Base-by-base conservation (phyloP, 140 eudicot genomes). In the Ambrosia hybrid region DNA sequence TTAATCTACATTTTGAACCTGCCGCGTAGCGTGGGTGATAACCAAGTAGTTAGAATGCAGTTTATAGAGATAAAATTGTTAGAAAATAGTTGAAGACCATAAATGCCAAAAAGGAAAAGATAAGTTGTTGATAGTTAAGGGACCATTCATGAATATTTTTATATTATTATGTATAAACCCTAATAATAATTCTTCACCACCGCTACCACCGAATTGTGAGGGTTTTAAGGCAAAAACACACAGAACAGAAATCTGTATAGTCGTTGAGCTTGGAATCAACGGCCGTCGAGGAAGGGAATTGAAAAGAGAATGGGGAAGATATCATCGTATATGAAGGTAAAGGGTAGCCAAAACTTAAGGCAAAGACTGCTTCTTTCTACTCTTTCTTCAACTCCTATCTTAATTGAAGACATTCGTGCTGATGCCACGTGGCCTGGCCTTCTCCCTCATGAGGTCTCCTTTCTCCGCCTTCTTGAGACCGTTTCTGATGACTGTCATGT, bases 351-450 rank as follows among this genome's bases (percentile, higher is more conserved):
- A 76, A 90, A 82, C 86, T 45, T 94, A 13, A 70, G 97, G 68
- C 87, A 76, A 4, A 83, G 99, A 3, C 70, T 90, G 6, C 68
- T 94, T 3, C 81, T 90, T 9, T 73, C 99, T 9, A 88, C 96
- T 5, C 83, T 94, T 7, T 79, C 99, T 34, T 76, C 96, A 11
- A 90, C 85, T 21, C 96, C 99, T 5, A 68, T 94, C 13, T 53
- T 88, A 12, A 94, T 90, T 14, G 96, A 94, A 30, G 95, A 88
- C 55, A 94, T 94, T 2, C 99, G 91, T 7, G 83, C 89, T 51
- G 94, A 88, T 58, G 86, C 90, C 65, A 88, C 96, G 34, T 77
- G 76, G 77, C 91, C 95, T 6, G 99, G 99, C 39, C 96, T 94
- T 15, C 95, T 83, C 61, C 78, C 87, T 6, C 92, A 94, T 48